phyloP scores from a whole-genome alignment of 2,329 filamentous ascomycete species.

The Pestalotiopsis sp. region DNA sequence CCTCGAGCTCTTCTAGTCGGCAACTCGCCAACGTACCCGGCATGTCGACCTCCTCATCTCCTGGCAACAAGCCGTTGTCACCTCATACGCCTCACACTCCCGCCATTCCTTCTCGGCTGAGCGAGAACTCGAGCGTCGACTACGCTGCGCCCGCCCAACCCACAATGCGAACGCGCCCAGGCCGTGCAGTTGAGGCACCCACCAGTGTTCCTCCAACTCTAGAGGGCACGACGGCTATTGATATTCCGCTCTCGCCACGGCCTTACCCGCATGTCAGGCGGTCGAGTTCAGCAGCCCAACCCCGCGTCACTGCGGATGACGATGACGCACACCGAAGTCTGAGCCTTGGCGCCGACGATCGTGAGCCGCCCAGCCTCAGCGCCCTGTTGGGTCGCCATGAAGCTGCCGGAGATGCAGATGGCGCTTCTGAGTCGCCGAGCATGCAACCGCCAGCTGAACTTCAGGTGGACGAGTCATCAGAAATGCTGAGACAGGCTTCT shows the following conservation, averaged over 20 bases:
- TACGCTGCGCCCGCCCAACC: conserved; percentile 45
- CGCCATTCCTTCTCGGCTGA: conserved; percentile 89
- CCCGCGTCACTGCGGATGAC: conserved; percentile 56
- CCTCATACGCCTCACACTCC: conserved; percentile 92
- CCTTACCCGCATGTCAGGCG: conserved; percentile 58
- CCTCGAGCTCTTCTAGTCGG: conserved; percentile 72
- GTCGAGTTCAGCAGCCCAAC: conserved; percentile 71
- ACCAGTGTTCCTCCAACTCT: conserved; percentile 41
- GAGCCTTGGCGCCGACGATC: conserved; percentile 67
- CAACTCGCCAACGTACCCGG: conserved; percentile 63
- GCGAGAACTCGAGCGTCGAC: conserved; percentile 83
- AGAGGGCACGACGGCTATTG: conserved; percentile 67
- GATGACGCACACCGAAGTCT: conserved; percentile 67
- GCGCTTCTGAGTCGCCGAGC: conserved; percentile 32
- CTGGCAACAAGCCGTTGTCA: conserved; percentile 79
- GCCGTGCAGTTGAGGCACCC: conserved; percentile 37
- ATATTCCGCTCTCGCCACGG: conserved; percentile 73
- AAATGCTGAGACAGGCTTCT: conserved; percentile 43
- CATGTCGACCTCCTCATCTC: conserved; percentile 85
- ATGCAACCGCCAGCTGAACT: conserved; percentile 48
- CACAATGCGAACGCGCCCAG: conserved; percentile 26
- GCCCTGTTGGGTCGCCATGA: conserved; percentile 56
- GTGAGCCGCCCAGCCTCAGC: conserved; percentile 67
- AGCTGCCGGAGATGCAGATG: conserved; percentile 34
- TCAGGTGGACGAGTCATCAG: conserved; percentile 39